Conservation (phyloP, 495 filamentous ascomycete genomes). For the Tuber brumale region DNA sequence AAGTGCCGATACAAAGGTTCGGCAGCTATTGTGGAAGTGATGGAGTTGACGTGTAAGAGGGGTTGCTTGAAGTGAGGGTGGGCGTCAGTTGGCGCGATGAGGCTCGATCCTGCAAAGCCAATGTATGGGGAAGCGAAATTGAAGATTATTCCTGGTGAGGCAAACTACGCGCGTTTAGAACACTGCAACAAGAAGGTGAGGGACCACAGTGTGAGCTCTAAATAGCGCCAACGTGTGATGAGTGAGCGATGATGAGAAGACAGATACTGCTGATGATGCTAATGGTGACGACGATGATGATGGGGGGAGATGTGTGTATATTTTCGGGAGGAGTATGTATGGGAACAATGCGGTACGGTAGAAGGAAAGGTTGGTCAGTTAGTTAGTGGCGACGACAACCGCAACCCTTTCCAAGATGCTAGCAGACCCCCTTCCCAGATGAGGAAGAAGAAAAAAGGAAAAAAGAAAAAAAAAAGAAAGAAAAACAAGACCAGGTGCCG, state of each 20-base stretch:
- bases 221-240: conserved; percentile 23
- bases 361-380: conserved; percentile 8
- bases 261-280: conserved; percentile 26
- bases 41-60: conserved; percentile 21
- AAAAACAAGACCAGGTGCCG: neutral
- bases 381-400: conserved; percentile 5
- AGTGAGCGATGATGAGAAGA: conserved; percentile 24
- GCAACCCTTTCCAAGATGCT: neutral
- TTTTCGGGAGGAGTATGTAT: conserved; percentile 19
- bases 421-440: neutral
- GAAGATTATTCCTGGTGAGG: conserved; percentile 32
- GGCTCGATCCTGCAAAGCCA: conserved; percentile 29
- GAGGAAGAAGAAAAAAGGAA: neutral
- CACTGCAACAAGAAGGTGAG: conserved; percentile 21
- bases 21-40: conserved; percentile 35
- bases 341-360: conserved; percentile 13
- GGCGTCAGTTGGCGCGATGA: conserved; percentile 34
- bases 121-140: conserved; percentile 26
- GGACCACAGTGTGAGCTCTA: conserved; percentile 13
- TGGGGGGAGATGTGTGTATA: conserved; percentile 23
- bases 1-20: conserved; percentile 23
- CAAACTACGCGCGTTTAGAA: conserved; percentile 37
- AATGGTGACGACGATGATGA: conserved; percentile 30
- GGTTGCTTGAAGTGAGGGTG: conserved; percentile 28
- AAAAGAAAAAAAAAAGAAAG: neutral